Base-by-base conservation (phyloP, 192 early-diverging fungal species). In the Phlyctochytrium arcticum region DNA sequence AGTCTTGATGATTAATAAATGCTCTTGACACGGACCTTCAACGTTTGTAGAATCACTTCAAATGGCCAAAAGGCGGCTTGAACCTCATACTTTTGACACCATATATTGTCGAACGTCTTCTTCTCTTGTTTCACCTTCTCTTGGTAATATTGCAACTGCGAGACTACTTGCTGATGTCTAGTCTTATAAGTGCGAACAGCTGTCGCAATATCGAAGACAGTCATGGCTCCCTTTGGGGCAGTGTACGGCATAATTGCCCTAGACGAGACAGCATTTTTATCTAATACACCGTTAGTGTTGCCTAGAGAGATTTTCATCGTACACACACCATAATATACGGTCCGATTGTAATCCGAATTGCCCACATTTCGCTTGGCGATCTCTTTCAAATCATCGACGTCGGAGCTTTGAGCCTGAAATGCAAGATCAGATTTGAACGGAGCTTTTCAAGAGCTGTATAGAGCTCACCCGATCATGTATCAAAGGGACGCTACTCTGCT, bases 161-260 rank as follows among this genome's bases (percentile, higher is more conserved):
- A 19, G 12, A 21, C 33, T 23, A 63, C 19, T 10, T 48, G 24
- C 26, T 63, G 24, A 21, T 47, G 17, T 26, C 32, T 57, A 9
- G 35, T 32, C 17, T 63, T 19, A 31, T 55, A 63, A 0, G 49
- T n/a, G 6, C 48, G 47, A n/a, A 63, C 10, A 10, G 61, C 51
- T 12, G 32, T 8, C 6, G 26, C 30, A 12, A 63, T 29, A 48
- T 63, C 49, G 30, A 29, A 33, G 1, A 63, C 49, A 9, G 34
- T 9, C 12, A 63, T 53, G 6, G 50, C 61, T 29, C 17, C 61
- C 19, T 48, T 26, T 27, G 46, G 54, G 17, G 51, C 61, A 15
- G 32, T 12, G 9, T 56, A 24, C 8, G 61, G 61, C 23, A 10
- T 35, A 15, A 63, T 36, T 26, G 61, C 61, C 7, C 49, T 63